Evolutionary conservation across 129 eudicot genomes (phyloP).

Genomic region (Pseudognaphalium luteoalbum): DNA sequence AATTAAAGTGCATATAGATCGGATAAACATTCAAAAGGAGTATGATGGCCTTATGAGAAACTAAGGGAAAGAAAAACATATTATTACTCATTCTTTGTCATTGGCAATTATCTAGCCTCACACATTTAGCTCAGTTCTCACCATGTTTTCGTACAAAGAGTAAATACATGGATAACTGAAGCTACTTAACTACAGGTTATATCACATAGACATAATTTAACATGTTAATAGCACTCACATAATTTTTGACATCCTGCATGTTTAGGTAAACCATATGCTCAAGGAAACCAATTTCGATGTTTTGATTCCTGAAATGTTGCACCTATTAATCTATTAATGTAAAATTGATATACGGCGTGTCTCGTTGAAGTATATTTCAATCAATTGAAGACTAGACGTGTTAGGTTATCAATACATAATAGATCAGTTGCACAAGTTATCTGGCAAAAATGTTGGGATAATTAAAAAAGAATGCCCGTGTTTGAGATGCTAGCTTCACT

Average conservation of each 20-base stretch:
- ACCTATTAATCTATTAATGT: too few species aligned
- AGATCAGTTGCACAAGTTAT: not conserved
- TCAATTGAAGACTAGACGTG: too few species aligned
- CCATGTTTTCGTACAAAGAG: not conserved
- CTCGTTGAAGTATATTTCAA: too few species aligned
- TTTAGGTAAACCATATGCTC: not conserved
- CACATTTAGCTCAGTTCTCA: not conserved
- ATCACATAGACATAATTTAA: not conserved
- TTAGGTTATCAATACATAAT: not conserved
- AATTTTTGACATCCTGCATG: not conserved
- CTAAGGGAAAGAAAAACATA: not conserved
- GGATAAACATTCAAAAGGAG: not conserved
- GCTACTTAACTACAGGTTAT: not conserved
- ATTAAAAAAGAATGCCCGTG: not conserved
- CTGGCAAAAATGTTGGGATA: not conserved
- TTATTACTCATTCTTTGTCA: not conserved
- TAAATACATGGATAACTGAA: not conserved
- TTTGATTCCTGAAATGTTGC: not conserved
- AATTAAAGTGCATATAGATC: slow-evolving; percentile 11
- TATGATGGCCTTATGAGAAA: not conserved
- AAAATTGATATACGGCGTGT: too few species aligned
- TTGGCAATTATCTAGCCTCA: not conserved
- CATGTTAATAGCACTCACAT: not conserved
- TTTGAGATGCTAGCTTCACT: not conserved
- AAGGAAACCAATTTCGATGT: not conserved